phyloP scores from a whole-genome alignment of 164 flowering plant species.

The Echeveria elegans region DNA sequence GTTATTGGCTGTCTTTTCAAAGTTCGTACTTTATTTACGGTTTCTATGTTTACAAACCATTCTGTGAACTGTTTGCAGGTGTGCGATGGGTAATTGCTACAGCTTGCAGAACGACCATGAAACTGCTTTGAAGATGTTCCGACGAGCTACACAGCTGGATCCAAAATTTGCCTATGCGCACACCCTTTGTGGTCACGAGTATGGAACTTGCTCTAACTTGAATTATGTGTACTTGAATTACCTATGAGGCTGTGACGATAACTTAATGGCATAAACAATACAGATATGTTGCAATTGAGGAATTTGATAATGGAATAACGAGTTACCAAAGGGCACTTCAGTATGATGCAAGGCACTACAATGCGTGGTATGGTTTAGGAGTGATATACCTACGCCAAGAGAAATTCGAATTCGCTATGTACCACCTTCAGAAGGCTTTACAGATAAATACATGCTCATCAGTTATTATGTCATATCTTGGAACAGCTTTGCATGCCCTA shows the following conservation, averaged over 20 bases:
- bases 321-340: slow-evolving; percentile 83
- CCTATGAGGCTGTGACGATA: neutral
- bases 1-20: neutral
- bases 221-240: neutral
- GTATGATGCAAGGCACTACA: slow-evolving; percentile 81
- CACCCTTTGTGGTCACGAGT: slow-evolving; percentile 99
- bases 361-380: slow-evolving; percentile 98
- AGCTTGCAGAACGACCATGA: slow-evolving; percentile 99
- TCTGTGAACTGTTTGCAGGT: slow-evolving; percentile 45
- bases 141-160: slow-evolving; percentile 79
- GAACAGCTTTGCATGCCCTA: slow-evolving; percentile 80
- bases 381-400: slow-evolving; percentile 91
- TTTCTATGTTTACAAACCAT: neutral
- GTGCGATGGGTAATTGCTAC: slow-evolving; percentile 97
- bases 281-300: slow-evolving; percentile 86
- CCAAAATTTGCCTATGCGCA: slow-evolving; percentile 90
- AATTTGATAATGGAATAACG: slow-evolving; percentile 88
- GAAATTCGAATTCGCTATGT: slow-evolving; percentile 88
- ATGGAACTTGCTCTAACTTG: slow-evolving; percentile 17
- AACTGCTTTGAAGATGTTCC: slow-evolving; percentile 89
- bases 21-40: neutral
- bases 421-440: slow-evolving; percentile 85
- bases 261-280: neutral
- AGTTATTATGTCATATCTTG: slow-evolving; percentile 92
- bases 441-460: slow-evolving; percentile 88